phyloP scores from a whole-genome alignment of 208 protist genomes.

The Crithidia acanthocephali region DNA sequence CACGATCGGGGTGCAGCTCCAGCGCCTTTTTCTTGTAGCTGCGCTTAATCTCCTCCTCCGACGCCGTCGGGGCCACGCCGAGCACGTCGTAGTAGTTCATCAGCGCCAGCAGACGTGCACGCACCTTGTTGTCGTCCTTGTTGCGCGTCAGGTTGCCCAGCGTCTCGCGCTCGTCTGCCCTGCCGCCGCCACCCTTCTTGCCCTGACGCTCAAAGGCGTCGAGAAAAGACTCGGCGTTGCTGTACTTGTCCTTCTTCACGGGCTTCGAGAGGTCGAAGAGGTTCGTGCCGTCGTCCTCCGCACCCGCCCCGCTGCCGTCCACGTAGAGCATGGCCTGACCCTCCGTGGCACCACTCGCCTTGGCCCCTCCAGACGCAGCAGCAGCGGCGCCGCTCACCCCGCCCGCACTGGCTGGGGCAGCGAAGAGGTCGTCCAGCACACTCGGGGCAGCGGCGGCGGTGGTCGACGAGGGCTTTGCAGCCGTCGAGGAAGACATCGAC shows the following conservation, averaged over 20 bases:
- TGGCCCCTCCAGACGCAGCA: background rate
- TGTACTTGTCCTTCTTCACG: slow-evolving; percentile 46
- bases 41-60: slow-evolving; percentile 71
- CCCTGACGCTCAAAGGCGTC: slow-evolving; percentile 72
- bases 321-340: slow-evolving; percentile 35
- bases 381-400: no score
- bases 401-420: background rate
- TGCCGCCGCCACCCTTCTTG: slow-evolving; percentile 30
- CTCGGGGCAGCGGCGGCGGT: slow-evolving; percentile 10
- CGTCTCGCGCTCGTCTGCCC: slow-evolving; percentile 31
- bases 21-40: slow-evolving; percentile 88
- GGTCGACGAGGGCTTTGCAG: background rate
- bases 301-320: slow-evolving; percentile 17
- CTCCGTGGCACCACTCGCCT: background rate
- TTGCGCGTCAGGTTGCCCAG: slow-evolving; percentile 65
- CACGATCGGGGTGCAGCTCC: slow-evolving; percentile 86
- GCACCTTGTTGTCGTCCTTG: slow-evolving; percentile 76
- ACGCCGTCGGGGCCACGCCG: slow-evolving; percentile 69
- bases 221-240: slow-evolving; percentile 62
- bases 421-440: slow-evolving; percentile 46
- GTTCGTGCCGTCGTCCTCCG: slow-evolving; percentile 33
- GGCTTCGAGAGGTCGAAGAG: slow-evolving; percentile 76
- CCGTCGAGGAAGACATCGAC: slow-evolving; percentile 1
- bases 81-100: slow-evolving; percentile 94
- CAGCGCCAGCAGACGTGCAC: slow-evolving; percentile 73